Conservation (phyloP, 495 filamentous ascomycete genomes). For the Tuber calosporum region DNA sequence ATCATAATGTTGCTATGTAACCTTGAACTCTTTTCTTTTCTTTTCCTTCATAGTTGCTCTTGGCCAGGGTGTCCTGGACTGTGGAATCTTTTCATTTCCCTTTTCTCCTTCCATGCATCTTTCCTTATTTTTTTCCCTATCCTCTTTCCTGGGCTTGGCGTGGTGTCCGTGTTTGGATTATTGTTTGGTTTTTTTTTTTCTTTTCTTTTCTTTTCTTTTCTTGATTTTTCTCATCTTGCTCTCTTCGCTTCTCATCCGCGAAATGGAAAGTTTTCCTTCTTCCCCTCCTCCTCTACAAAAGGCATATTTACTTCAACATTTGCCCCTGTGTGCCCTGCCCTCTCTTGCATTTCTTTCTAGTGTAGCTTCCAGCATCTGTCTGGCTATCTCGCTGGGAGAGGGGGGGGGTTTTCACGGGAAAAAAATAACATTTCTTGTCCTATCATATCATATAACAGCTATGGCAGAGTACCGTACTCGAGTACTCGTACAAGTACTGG, state of each 20-base stretch:
- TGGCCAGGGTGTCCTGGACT: neutral
- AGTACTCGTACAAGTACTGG: too few species aligned
- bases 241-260: neutral
- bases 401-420: neutral
- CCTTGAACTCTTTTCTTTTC: neutral
- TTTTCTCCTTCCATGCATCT: conserved; percentile 7
- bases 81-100: neutral
- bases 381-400: neutral
- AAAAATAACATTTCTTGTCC: neutral
- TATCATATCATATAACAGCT: neutral
- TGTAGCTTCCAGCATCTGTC: neutral
- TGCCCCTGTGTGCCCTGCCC: neutral
- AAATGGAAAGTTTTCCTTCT: neutral
- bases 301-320: neutral
- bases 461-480: neutral
- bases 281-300: neutral
- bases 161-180: conserved; percentile 26
- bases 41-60: neutral
- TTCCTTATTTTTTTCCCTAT: conserved; percentile 29
- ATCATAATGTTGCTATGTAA: conserved; percentile 37
- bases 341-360: neutral
- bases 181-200: neutral
- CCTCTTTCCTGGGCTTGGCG: conserved; percentile 36
- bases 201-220: neutral
- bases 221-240: too few species aligned